Conservation (phyloP, 1,284 basidiomycete species). For the Serendipita sp. region DNA sequence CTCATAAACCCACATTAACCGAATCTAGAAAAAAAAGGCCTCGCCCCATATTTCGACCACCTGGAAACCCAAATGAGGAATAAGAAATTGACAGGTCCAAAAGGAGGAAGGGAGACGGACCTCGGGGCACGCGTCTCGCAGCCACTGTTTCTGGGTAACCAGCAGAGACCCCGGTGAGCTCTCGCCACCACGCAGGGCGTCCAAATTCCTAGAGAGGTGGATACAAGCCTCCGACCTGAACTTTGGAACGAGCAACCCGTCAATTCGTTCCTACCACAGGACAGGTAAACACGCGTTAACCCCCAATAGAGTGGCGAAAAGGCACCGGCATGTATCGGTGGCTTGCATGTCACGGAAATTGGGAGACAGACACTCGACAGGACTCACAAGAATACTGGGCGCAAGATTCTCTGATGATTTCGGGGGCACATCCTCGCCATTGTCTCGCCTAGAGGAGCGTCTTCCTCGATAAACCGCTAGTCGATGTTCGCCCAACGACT, state of each 20-base stretch:
- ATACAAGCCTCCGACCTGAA: constrained; percentile 1
- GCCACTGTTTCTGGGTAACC: neutral
- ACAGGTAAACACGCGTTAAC: neutral
- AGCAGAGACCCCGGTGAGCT: neutral
- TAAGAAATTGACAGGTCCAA: neutral
- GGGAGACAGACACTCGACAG: neutral
- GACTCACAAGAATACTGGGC: neutral
- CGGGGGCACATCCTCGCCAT: neutral
- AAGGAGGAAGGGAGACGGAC: neutral
- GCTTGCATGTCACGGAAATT: neutral
- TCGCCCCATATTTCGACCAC: neutral
- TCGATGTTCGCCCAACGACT: neutral
- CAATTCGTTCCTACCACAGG: neutral
- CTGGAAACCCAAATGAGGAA: neutral
- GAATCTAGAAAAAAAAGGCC: neutral
- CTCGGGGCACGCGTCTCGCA: neutral
- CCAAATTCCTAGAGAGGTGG: neutral
- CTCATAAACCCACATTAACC: neutral
- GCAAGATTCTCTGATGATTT: neutral
- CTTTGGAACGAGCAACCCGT: neutral
- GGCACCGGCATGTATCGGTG: neutral
- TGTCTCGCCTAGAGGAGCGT: neutral
- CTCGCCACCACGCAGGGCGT: neutral
- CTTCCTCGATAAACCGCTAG: neutral
- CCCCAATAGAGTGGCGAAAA: neutral